Percentiles rank a stretch among this genome's conserved stretches.
Evolutionary conservation across 257 asterid species (phyloP).

Genomic region (Schizonepeta tenuifolia): DNA sequence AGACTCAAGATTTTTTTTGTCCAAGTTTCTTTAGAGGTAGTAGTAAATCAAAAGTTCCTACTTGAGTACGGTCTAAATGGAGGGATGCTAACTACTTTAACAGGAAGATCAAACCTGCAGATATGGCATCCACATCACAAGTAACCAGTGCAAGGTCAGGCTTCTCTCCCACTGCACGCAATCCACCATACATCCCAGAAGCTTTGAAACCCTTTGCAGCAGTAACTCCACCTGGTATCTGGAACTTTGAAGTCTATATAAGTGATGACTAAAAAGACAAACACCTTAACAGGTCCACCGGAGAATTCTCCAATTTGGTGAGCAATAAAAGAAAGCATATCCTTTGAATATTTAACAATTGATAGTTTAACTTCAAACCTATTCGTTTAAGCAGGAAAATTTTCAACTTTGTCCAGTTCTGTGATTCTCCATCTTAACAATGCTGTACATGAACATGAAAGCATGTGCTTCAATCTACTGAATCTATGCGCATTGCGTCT

Average conservation of each 20-base stretch:
- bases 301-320: not conserved
- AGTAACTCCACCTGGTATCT: constrained; percentile 95
- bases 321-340: not conserved
- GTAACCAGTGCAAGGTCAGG: constrained; percentile 95
- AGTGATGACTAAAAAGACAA: constrained; percentile 23
- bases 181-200: constrained; percentile 92
- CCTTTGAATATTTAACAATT: not conserved
- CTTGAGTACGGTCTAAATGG: constrained; percentile 15
- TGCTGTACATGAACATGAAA: not conserved
- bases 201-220: constrained; percentile 98
- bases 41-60: not conserved
- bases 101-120: constrained; percentile 68
- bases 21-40: not conserved
- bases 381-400: constrained; percentile 24
- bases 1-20: not conserved
- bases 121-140: constrained; percentile 84
- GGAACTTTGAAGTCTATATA: constrained; percentile 34
- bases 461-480: not conserved
- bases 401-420: constrained; percentile 6
- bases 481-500: constrained; percentile 1
- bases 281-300: not conserved
- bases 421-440: not conserved
- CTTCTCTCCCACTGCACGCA: constrained; percentile 96
- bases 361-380: not conserved
- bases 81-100: not conserved